phyloP scores from a whole-genome alignment of 2,329 filamentous ascomycete genomes.

The Dactylellina drechsleri region DNA sequence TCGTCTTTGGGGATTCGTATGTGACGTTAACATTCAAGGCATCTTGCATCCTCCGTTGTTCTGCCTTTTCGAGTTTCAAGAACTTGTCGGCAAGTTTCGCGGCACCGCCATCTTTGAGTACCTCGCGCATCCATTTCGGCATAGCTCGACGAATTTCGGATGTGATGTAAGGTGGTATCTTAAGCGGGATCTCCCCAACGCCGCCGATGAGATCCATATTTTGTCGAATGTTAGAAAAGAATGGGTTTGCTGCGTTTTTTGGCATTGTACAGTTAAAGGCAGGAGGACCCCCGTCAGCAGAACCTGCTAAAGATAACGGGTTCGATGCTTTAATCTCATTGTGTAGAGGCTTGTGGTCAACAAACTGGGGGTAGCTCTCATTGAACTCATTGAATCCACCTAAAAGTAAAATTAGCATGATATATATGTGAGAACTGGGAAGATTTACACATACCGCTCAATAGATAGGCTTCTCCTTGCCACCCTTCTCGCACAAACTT shows the following conservation, averaged over 20 bases:
- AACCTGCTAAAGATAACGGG: constrained; percentile 59
- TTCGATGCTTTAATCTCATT: constrained; percentile 63
- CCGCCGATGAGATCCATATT: constrained; percentile 95
- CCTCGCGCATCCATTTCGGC: constrained; percentile 80
- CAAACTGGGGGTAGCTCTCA: constrained; percentile 71
- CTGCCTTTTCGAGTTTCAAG: constrained; percentile 80
- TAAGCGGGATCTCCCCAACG: constrained; percentile 76
- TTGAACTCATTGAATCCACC: constrained; percentile 84
- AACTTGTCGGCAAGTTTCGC: constrained; percentile 85
- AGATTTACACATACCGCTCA: constrained; percentile 65
- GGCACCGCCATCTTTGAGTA: constrained; percentile 75
- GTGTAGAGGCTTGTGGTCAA: constrained; percentile 68
- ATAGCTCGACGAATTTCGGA: constrained; percentile 64
- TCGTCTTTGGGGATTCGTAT: constrained; percentile 67
- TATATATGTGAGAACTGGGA: constrained; percentile 28
- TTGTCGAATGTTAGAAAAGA: constrained; percentile 95
- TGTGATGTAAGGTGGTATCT: constrained; percentile 57
- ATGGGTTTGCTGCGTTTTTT: constrained; percentile 79
- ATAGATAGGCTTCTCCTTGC: constrained; percentile 75
- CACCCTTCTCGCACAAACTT: constrained; percentile 91
- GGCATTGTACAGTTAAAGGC: constrained; percentile 79
- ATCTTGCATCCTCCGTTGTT: constrained; percentile 92
- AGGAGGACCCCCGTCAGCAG: constrained; percentile 68
- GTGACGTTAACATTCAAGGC: constrained; percentile 73
- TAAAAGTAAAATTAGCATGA: constrained; percentile 24